These are phyloP conservation scores for Zoysia matrella DNA, from an alignment of 202 grass and related monocot species.

Conservation along the genomic window DNA sequence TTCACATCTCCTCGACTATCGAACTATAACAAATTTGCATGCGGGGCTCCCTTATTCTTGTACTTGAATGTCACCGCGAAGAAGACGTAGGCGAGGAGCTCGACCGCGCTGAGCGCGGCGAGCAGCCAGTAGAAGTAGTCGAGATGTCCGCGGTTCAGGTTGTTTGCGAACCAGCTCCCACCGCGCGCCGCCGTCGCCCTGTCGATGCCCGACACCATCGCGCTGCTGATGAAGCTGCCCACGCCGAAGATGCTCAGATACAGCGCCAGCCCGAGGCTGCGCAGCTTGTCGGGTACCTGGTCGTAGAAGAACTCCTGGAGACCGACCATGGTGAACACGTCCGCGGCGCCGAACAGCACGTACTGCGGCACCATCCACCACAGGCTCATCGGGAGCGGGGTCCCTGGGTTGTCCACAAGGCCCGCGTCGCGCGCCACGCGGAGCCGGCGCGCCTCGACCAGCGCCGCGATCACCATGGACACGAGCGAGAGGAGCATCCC, in stretches of 20 bases:
- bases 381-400: conserved; percentile 69
- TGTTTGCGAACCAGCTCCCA: conserved; percentile 72
- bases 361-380: conserved; percentile 97
- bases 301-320: conserved; percentile 97
- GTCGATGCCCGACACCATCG: conserved; percentile 65
- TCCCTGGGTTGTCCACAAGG: conserved; percentile 50
- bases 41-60: conserved; percentile 44
- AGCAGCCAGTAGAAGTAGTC: conserved; percentile 38
- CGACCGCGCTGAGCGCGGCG: conserved; percentile 53
- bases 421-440: conserved; percentile 54
- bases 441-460: conserved; percentile 74
- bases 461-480: conserved; percentile 63
- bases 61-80: conserved; percentile 60
- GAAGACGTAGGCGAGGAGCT: conserved; percentile 58
- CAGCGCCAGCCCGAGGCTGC: conserved; percentile 72
- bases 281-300: conserved; percentile 70
- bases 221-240: conserved; percentile 70
- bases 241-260: conserved; percentile 80
- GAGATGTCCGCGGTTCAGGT: background rate
- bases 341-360: conserved; percentile 60
- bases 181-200: conserved; percentile 43
- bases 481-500: conserved; percentile 75
- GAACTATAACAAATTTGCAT: background rate
- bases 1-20: background rate
- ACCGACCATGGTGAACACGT: conserved; percentile 76